A percentile compares a stretch with the other conserved stretches of the same genome.
phyloP scores from a whole-genome alignment of 2,329 filamentous ascomycete species.

The Aspergillus terreus region DNA sequence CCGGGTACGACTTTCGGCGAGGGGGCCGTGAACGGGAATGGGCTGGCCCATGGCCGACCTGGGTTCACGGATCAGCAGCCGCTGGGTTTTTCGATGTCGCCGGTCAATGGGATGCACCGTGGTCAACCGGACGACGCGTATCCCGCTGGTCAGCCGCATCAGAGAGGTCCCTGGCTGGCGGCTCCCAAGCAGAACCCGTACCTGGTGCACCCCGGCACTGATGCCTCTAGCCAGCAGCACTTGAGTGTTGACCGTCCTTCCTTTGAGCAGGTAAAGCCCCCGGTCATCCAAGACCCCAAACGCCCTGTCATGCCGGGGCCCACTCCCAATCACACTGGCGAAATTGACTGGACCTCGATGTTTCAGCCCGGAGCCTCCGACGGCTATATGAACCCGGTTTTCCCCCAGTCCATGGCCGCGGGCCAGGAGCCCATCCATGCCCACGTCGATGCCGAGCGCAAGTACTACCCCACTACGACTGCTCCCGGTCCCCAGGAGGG shows the following conservation, averaged over 20 bases:
- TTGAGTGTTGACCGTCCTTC: slow-evolving; percentile 42
- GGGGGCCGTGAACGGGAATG: slow-evolving; percentile 41
- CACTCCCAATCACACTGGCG: slow-evolving; percentile 55
- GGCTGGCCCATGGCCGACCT: slow-evolving; percentile 36
- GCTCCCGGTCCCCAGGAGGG: slow-evolving; percentile 35
- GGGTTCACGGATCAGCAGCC: slow-evolving; percentile 40
- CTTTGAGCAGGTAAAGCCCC: slow-evolving; percentile 42
- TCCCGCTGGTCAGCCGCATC: slow-evolving; percentile 35
- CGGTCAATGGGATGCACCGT: slow-evolving; percentile 41
- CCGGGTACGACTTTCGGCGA: slow-evolving; percentile 42
- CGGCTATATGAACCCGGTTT: slow-evolving; percentile 60
- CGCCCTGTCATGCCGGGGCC: slow-evolving; percentile 57
- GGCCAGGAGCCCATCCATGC: slow-evolving; percentile 67
- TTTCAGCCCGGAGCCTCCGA: slow-evolving; percentile 70
- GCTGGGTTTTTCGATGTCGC: slow-evolving; percentile 40
- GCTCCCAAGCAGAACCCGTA: slow-evolving; percentile 44
- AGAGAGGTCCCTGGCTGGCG: slow-evolving; percentile 41
- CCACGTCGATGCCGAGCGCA: slow-evolving; percentile 56
- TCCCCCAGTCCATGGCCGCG: slow-evolving; percentile 63
- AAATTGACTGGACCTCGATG: slow-evolving; percentile 72
- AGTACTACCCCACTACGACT: slow-evolving; percentile 49
- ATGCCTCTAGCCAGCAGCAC: slow-evolving; percentile 38
- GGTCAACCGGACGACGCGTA: slow-evolving; percentile 34
- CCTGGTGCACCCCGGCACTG: slow-evolving; percentile 39
- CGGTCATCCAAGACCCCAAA: slow-evolving; percentile 38